These are phyloP conservation scores for Urtica urens DNA, from an alignment of 306 rosid species.

Conservation along the genomic window DNA sequence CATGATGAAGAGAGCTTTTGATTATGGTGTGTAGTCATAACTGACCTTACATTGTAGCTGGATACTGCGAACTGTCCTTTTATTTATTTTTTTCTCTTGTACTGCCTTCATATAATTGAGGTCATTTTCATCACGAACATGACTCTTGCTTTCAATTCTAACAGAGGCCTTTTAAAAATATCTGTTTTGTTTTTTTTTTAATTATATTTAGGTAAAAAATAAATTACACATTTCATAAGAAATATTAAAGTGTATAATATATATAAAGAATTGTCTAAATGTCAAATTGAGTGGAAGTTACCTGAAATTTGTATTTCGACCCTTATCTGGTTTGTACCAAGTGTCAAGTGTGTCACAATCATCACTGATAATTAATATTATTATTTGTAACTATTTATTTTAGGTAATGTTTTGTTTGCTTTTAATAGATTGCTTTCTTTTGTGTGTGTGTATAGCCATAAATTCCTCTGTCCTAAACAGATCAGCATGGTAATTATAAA, in stretches of 20 bases:
- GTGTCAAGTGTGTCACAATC: too few species aligned
- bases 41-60: slow-evolving; percentile 18
- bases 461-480: too few species aligned
- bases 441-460: too few species aligned
- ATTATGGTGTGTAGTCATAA: slow-evolving; percentile 1
- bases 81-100: neutral
- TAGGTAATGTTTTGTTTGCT: too few species aligned
- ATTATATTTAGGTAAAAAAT: neutral
- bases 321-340: neutral
- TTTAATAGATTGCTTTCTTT: too few species aligned
- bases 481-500: too few species aligned
- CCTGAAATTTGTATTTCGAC: too few species aligned
- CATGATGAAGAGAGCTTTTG: neutral
- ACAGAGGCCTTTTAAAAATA: neutral
- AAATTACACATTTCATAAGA: neutral
- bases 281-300: too few species aligned
- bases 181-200: neutral
- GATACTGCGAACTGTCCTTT: neutral
- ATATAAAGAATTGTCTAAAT: too few species aligned
- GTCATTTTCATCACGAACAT: neutral
- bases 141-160: neutral
- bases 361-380: too few species aligned
- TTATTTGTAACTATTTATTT: too few species aligned
- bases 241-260: neutral
- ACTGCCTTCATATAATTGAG: neutral